These are phyloP conservation scores for Moesziomyces parantarcticus DNA, from an alignment of 1,284 basidiomycete genomes.

Conservation along the genomic window DNA sequence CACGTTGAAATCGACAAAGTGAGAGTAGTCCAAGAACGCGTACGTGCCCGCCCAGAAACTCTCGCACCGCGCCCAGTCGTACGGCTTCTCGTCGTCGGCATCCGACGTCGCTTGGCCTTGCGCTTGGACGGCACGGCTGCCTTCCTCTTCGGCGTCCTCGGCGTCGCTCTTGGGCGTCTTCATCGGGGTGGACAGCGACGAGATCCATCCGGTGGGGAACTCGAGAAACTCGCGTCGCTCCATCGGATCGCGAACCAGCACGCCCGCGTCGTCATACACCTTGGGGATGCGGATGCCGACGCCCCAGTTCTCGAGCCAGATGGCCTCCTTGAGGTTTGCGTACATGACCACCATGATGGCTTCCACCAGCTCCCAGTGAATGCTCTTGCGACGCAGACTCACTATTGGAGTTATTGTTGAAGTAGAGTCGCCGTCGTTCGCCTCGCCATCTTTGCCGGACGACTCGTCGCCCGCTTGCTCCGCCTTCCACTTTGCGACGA, in stretches of 20 bases:
- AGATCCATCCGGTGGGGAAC: conserved; percentile 38
- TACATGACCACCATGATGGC: conserved; percentile 58
- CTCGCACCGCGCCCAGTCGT: conserved; percentile 56
- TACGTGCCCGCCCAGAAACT: conserved; percentile 51
- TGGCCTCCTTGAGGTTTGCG: conserved; percentile 51
- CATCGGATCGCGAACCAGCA: conserved; percentile 33
- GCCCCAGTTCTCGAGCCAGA: conserved; percentile 51
- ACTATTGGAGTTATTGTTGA: neutral
- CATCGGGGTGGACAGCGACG: conserved; percentile 19
- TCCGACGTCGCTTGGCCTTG: neutral
- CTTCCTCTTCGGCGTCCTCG: neutral
- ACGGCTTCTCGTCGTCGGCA: conserved; percentile 37
- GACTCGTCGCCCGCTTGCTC: neutral
- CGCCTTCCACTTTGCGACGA: conserved; percentile 12
- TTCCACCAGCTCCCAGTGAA: conserved; percentile 55
- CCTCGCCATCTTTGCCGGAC: neutral
- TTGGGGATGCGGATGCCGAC: conserved; percentile 48
- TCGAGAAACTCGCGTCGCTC: conserved; percentile 34
- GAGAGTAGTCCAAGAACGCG: conserved; percentile 48
- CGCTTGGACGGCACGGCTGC: neutral
- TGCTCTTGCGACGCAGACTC: conserved; percentile 32
- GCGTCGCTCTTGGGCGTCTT: neutral
- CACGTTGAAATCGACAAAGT: conserved; percentile 47
- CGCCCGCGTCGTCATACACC: conserved; percentile 20
- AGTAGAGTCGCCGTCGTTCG: neutral